phyloP scores from a whole-genome alignment of 192 early-diverging fungal genomes.

The Coemansia sp. region DNA sequence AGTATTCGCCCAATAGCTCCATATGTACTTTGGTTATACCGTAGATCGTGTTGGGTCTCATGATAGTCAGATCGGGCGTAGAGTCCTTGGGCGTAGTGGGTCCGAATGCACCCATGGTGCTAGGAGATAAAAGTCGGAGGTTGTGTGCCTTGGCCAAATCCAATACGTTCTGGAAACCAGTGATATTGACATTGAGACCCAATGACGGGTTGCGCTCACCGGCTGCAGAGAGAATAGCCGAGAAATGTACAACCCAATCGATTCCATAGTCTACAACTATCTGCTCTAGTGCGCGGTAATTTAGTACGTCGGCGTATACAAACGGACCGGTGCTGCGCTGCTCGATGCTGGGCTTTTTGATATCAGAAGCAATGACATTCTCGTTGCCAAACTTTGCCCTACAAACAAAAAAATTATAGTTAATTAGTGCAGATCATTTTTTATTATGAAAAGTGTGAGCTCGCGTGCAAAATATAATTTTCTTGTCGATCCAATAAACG shows the following conservation, averaged over 20 bases:
- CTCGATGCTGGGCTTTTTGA: constrained; percentile 63
- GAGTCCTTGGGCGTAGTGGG: constrained; percentile 65
- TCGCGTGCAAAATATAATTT: constrained; percentile 7
- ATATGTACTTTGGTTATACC: constrained; percentile 72
- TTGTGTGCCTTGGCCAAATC: constrained; percentile 64
- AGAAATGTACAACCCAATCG: constrained; percentile 72
- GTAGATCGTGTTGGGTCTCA: constrained; percentile 73
- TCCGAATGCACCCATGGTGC: constrained; percentile 74
- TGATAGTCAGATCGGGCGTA: constrained; percentile 68
- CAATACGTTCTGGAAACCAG: constrained; percentile 69
- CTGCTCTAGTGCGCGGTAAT: constrained; percentile 65
- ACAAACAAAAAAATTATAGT: constrained; percentile 1
- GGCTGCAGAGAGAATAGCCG: constrained; percentile 69
- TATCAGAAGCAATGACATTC: constrained; percentile 69
- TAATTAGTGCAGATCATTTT: neutral
- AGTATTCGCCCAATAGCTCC: constrained; percentile 72
- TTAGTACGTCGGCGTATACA: constrained; percentile 70
- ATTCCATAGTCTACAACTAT: constrained; percentile 68
- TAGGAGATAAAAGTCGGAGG: constrained; percentile 64
- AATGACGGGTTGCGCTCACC: constrained; percentile 66
- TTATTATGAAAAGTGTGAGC: neutral
- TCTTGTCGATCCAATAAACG: neutral
- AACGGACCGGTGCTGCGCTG: constrained; percentile 62
- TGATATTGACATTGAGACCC: constrained; percentile 67
- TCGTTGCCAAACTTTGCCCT: constrained; percentile 63